Conservation (phyloP, 2,329 filamentous ascomycete genomes). For the Hymenoscyphus albidus region DNA sequence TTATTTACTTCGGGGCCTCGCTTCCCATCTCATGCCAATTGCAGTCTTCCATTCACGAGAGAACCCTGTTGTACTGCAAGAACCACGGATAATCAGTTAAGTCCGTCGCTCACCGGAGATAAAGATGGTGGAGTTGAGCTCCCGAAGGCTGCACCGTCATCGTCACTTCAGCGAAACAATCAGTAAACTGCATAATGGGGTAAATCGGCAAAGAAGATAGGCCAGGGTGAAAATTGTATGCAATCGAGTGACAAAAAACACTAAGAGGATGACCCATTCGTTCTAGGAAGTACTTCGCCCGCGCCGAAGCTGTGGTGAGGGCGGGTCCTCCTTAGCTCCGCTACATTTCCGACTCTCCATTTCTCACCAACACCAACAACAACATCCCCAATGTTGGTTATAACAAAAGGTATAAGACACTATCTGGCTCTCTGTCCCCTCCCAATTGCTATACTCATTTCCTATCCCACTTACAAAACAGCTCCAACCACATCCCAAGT, state of each 20-base stretch:
- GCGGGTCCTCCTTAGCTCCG: not conserved
- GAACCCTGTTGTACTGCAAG: not conserved
- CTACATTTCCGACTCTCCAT: not conserved
- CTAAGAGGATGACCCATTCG: not conserved
- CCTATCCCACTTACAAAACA: not conserved
- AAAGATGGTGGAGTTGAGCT: not conserved
- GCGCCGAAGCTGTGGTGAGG: not conserved
- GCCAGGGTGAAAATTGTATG: not conserved
- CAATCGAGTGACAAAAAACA: not conserved
- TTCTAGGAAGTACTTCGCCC: not conserved
- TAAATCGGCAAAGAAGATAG: not conserved
- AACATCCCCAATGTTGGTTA: not conserved
- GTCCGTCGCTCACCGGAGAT: not conserved
- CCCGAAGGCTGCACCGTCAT: not conserved
- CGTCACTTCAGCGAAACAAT: not conserved
- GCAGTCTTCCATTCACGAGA: too few species aligned
- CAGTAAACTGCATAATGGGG: not conserved
- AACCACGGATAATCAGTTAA: not conserved
- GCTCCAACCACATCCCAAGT: not conserved
- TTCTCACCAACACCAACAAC: not conserved
- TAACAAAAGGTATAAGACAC: not conserved
- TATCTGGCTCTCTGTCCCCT: not conserved
- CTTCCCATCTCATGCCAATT: too few species aligned
- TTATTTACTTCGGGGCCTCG: too few species aligned
- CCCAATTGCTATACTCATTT: slow-evolving; percentile 2